Evolutionary conservation across 2,329 filamentous ascomycete genomes (phyloP).

Genomic region (Alternaria solani): DNA sequence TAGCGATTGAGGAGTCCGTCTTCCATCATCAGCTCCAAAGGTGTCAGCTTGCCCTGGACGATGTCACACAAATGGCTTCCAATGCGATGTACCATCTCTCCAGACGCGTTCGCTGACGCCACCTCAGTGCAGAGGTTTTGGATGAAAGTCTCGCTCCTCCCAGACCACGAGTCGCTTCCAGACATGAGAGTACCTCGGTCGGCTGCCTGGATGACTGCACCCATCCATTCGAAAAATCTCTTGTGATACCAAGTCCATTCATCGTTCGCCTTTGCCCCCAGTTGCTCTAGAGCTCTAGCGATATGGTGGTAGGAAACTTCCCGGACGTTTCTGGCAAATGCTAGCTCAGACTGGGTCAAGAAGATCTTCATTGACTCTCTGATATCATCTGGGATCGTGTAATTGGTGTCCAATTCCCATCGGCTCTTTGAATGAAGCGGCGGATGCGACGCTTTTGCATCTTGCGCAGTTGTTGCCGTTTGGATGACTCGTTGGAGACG

Average conservation of each 20-base stretch:
- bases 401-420: constrained; percentile 7
- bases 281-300: neutral
- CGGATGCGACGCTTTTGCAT: neutral
- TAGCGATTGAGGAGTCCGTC: constrained; percentile 8
- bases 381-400: constrained; percentile 2
- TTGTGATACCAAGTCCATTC: constrained; percentile 7
- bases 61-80: constrained; percentile 1
- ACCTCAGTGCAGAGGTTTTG: neutral
- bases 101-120: neutral
- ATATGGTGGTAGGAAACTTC: constrained; percentile 8
- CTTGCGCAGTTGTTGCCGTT: neutral
- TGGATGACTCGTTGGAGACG: neutral
- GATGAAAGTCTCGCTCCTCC: neutral
- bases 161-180: constrained; percentile 2
- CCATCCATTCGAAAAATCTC: constrained; percentile 12
- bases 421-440: constrained; percentile 5
- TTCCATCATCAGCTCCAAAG: constrained; percentile 16
- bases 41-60: constrained; percentile 6
- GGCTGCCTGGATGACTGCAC: neutral
- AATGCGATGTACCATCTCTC: constrained; percentile 7
- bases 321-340: neutral
- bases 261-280: neutral
- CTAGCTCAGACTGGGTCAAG: neutral
- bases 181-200: neutral
- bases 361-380: constrained; percentile 2